Percentiles rank a stretch among this genome's conserved stretches.
phyloP scores from a whole-genome alignment of 2,329 filamentous ascomycete genomes.

The Arachnomyces sp. region DNA sequence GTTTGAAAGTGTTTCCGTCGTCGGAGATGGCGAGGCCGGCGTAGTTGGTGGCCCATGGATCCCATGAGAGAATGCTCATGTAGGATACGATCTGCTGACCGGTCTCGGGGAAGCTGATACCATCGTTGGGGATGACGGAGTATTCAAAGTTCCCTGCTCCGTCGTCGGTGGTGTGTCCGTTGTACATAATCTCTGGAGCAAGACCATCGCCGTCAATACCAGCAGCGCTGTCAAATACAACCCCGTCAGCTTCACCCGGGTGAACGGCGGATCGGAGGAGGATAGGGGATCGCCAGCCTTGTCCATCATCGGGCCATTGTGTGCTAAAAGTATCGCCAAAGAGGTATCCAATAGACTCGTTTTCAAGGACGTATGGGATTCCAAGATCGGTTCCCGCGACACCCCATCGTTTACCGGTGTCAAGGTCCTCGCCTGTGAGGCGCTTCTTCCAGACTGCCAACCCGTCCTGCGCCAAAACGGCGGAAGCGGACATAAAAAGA shows the following conservation, averaged over 20 bases:
- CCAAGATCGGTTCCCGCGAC: slow-evolving; percentile 9
- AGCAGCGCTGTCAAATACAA: slow-evolving; percentile 7
- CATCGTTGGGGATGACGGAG: slow-evolving; percentile 8
- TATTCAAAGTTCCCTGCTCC: slow-evolving; percentile 4
- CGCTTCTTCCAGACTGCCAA: slow-evolving; percentile 7
- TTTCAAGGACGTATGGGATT: slow-evolving; percentile 10
- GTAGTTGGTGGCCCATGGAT: slow-evolving; percentile 9
- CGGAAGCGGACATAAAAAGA: background rate
- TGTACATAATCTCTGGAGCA: slow-evolving; percentile 8
- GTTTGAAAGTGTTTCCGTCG: slow-evolving; percentile 7
- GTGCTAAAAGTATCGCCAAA: slow-evolving; percentile 10
- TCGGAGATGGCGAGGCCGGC: slow-evolving; percentile 8
- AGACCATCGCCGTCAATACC: slow-evolving; percentile 5
- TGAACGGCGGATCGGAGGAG: slow-evolving; percentile 5
- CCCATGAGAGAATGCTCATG: slow-evolving; percentile 9
- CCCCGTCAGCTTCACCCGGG: slow-evolving; percentile 5
- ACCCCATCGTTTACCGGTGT: slow-evolving; percentile 7
- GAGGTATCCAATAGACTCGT: slow-evolving; percentile 7
- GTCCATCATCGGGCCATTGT: slow-evolving; percentile 7
- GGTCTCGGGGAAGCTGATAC: slow-evolving; percentile 6
- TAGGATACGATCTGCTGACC: slow-evolving; percentile 9
- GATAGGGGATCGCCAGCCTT: slow-evolving; percentile 8
- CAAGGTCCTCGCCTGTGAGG: slow-evolving; percentile 8
- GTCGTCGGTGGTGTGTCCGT: slow-evolving; percentile 6
- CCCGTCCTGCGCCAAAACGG: slow-evolving; percentile 2